Percentiles rank a stretch among this genome's conserved stretches.
Evolutionary conservation across 495 filamentous ascomycete genomes (phyloP).

Genomic region (Beverwykella pulmonaria): DNA sequence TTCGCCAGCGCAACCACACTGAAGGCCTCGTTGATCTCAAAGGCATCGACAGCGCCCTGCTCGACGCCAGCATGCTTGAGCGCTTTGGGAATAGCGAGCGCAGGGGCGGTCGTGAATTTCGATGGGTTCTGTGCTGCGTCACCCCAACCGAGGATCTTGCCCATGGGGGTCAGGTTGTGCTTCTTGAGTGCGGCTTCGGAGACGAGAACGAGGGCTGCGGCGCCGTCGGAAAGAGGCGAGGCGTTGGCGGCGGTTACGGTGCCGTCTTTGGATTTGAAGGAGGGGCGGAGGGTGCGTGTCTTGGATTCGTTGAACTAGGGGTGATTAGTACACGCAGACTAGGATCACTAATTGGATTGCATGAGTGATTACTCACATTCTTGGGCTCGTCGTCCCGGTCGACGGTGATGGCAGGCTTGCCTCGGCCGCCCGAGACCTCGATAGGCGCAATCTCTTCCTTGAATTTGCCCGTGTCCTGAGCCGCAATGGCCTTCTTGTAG

Average conservation of each 20-base stretch:
- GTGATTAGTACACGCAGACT: conserved; percentile 16
- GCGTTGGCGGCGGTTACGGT: conserved; percentile 98
- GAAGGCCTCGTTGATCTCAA: conserved; percentile 99
- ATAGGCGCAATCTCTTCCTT: conserved; percentile 85
- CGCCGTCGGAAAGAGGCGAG: conserved; percentile 92
- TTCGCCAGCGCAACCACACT: conserved; percentile 95
- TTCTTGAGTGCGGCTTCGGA: conserved; percentile 87
- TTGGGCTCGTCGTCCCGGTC: conserved; percentile 93
- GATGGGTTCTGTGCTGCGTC: conserved; percentile 87
- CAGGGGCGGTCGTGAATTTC: conserved; percentile 93
- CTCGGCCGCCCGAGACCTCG: conserved; percentile 81
- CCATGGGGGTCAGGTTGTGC: conserved; percentile 84
- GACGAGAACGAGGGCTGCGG: conserved; percentile 84
- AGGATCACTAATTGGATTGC: not conserved
- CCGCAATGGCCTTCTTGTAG: conserved; percentile 88
- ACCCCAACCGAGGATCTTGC: conserved; percentile 94
- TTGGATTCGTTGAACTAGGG: conserved; percentile 84
- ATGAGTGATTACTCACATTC: conserved; percentile 57
- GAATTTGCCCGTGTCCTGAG: conserved; percentile 76
- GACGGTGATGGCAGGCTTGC: conserved; percentile 81
- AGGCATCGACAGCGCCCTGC: conserved; percentile 78
- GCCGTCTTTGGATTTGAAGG: conserved; percentile 78
- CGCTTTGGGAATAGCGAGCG: conserved; percentile 95
- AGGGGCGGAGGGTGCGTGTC: conserved; percentile 78
- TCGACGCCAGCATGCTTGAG: conserved; percentile 84